phyloP scores from a whole-genome alignment of 495 filamentous ascomycete genomes.

The Aspergillus panamensis region DNA sequence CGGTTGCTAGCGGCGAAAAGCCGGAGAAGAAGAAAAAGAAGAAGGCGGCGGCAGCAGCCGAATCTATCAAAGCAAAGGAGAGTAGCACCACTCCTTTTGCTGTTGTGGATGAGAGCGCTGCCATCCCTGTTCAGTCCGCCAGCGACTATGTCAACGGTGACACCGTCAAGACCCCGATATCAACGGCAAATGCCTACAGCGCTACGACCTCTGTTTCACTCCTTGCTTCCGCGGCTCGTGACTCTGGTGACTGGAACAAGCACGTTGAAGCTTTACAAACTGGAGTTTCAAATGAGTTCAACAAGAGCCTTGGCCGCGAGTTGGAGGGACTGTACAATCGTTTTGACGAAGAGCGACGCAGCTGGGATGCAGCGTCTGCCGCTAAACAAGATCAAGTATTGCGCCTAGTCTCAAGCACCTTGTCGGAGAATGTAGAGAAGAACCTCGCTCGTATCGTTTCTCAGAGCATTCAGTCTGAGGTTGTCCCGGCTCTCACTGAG shows the following conservation, averaged over 20 bases:
- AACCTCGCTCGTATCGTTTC: constrained; percentile 68
- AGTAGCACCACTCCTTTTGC: constrained; percentile 23
- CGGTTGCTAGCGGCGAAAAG: constrained; percentile 42
- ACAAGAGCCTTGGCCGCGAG: constrained; percentile 53
- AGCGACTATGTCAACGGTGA: constrained; percentile 24
- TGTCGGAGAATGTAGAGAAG: constrained; percentile 86
- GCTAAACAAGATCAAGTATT: constrained; percentile 78
- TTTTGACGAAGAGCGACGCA: constrained; percentile 62
- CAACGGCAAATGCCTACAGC: neutral
- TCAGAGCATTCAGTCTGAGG: constrained; percentile 59
- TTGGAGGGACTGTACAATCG: constrained; percentile 57
- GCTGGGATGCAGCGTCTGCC: constrained; percentile 59
- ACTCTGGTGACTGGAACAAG: constrained; percentile 43
- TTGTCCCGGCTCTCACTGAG: constrained; percentile 57
- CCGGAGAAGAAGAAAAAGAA: constrained; percentile 59
- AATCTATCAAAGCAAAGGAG: constrained; percentile 29
- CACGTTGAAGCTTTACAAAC: constrained; percentile 55
- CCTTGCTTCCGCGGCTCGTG: constrained; percentile 15
- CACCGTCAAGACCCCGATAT: constrained; percentile 15
- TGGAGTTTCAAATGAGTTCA: constrained; percentile 53
- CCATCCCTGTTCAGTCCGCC: constrained; percentile 1
- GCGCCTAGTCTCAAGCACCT: constrained; percentile 78
- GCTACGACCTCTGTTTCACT: constrained; percentile 9
- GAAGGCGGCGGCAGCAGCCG: constrained; percentile 43
- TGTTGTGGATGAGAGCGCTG: constrained; percentile 18